Evolutionary conservation across 371 early-diverging fungal genomes (phyloP).

Genomic region (Mucor circinelloides): DNA sequence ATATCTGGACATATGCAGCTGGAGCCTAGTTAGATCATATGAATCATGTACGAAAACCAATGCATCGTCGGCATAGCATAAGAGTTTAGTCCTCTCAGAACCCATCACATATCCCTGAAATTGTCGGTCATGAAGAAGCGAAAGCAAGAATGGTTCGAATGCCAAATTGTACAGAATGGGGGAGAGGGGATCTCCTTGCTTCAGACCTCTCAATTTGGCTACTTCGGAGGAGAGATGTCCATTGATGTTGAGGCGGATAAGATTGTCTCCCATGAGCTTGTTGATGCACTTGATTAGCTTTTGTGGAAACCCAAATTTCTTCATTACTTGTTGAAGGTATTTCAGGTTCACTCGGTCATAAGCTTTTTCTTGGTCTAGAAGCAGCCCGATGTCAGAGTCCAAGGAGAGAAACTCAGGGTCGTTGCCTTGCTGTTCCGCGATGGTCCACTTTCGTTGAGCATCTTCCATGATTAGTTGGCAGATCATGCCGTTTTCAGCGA

Average conservation of each 20-base stretch:
- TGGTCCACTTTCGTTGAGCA: neutral
- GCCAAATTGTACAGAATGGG: constrained; percentile 22
- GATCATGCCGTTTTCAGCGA: constrained; percentile 6
- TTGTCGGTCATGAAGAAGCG: neutral
- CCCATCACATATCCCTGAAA: neutral
- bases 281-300: neutral
- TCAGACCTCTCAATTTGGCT: constrained; percentile 3
- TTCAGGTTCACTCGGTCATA: constrained; percentile 18
- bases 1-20: no score
- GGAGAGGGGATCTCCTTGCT: constrained; percentile 22
- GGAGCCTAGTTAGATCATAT: no score
- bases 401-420: neutral
- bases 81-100: neutral
- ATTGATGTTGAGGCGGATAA: neutral
- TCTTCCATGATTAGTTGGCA: neutral
- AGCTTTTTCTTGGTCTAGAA: constrained; percentile 22
- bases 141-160: neutral
- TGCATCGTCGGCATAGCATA: constrained; percentile 12
- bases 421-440: neutral
- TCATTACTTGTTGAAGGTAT: constrained; percentile 1
- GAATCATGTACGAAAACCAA: neutral
- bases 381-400: neutral
- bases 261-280: neutral
- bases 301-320: constrained; percentile 10
- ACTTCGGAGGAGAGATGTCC: neutral